Evolutionary conservation across 2,329 filamentous ascomycete species (phyloP), one percentile per base, ranked within the genome.

Genomic region (Colletotrichum shisoi): DNA sequence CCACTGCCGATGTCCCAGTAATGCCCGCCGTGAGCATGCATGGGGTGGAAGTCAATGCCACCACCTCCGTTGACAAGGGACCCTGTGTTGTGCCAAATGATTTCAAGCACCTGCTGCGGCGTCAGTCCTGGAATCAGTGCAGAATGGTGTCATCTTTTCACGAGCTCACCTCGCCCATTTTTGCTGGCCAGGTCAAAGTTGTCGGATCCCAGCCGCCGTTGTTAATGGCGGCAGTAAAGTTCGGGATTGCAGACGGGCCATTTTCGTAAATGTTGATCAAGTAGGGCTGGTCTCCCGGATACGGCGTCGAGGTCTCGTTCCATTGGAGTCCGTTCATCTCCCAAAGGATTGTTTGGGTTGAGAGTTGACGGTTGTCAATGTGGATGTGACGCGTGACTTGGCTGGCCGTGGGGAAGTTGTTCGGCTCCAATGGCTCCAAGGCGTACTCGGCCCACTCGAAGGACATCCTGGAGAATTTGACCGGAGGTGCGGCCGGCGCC

Each of bases 21-120:
- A 71, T 87, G 85, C 12, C 78, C 77, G 24, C 85, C 84, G 72
- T 88, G 85, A 1, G 79, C 78, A 71, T 88, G 85, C 72, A 86
- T 82, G 0, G 85, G 85, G 69, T 87, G 84, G 58, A 77, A 77
- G 68, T 84, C 81, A 51, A 79, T 79, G 1, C 76, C 72, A 3
- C 81, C 76, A 13, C 72, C 74, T 42, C 74, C 73, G 72, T 77
- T 82, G 9, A 65, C 65, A 3, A 65, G 31, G 13, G 65, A 68
- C 27, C 65, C 65, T 19, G 65, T 68, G 19, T 68, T 68, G 27
- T 68, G 54, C 61, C 48, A 65, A 4, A 68, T 27, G 3, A 68
- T 68, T 13, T 68, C 65, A 8, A 68, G 34, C 17, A 68, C 65
- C 65, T 68, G 3, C 4, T 3, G 4, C 3, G 5, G 12, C 12